Evolutionary conservation across 1,284 basidiomycete species (phyloP).

Genomic region (Microstroma glucosiphilum): DNA sequence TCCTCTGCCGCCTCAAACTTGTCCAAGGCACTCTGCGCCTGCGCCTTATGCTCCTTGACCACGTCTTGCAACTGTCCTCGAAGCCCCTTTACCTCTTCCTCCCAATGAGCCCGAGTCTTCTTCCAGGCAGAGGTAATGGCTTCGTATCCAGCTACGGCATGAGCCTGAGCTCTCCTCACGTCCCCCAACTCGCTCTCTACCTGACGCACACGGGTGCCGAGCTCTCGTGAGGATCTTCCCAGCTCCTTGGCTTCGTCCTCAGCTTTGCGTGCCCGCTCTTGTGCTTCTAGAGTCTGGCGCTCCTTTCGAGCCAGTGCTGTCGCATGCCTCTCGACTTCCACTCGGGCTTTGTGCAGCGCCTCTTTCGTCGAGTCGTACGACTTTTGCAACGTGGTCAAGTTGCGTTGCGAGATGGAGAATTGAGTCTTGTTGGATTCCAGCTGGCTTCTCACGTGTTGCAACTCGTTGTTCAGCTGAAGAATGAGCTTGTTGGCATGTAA

Average conservation of each 20-base stretch:
- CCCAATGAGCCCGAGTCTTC: constrained; percentile 19
- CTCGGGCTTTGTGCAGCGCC: constrained; percentile 66
- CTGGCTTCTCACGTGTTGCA: constrained; percentile 37
- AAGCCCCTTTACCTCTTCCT: constrained; percentile 25
- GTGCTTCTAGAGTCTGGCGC: constrained; percentile 65
- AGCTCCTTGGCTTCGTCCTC: constrained; percentile 45
- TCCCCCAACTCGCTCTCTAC: constrained; percentile 38
- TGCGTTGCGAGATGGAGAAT: constrained; percentile 67
- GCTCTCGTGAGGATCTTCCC: constrained; percentile 34
- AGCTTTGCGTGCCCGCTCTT: constrained; percentile 45
- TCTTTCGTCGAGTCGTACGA: constrained; percentile 80
- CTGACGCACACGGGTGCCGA: constrained; percentile 37
- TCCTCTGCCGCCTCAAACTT: constrained; percentile 19
- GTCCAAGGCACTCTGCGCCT: constrained; percentile 16
- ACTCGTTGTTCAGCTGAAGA: constrained; percentile 26
- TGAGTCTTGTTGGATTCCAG: constrained; percentile 75
- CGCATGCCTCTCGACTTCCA: constrained; percentile 77
- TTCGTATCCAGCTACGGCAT: constrained; percentile 34
- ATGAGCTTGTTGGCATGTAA: constrained; percentile 25
- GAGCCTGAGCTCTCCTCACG: constrained; percentile 22
- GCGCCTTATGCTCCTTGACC: constrained; percentile 13
- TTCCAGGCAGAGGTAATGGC: constrained; percentile 29
- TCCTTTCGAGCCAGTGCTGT: constrained; percentile 80
- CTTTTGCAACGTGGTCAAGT: constrained; percentile 65
- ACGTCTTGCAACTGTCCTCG: constrained; percentile 7